Base-by-base conservation (phyloP, 2,329 filamentous ascomycete species). In the Aspergillus aculeatus region DNA sequence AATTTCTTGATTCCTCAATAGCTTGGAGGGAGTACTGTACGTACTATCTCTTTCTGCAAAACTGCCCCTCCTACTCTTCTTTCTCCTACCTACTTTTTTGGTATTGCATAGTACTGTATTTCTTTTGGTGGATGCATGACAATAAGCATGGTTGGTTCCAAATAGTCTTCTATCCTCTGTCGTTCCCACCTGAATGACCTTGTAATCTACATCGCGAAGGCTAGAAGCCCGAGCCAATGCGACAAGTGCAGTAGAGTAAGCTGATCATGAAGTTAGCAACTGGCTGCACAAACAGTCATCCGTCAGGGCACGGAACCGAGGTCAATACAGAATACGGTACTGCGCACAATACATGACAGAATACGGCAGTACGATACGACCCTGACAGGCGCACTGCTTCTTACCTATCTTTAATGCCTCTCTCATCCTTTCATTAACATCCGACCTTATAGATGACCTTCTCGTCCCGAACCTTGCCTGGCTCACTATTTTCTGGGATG, bases 1-100 rank as follows among this genome's bases (percentile, higher is more conserved):
- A 55, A 35, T 54, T 64, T 59, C 57, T 55, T 61, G 38, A 44
- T 44, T 44, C 16, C 16, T 44, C 38, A 44, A 7, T 19, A 19
- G 14, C 32, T 44, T 44, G 6, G 38, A 12, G 14, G 11, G 14
- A 44, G 14, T 44, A 24, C 44, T 19, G 41, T 24, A 48, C 44
- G 32, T 31, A 9, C 26, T 55, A 29, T 29, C 26, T 29, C 7
- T 9, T 29, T 29, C 5, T 29, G 26, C 26, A 29, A 29, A 29
- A 7, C 2, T 29, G 2, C 31, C 35, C 41, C 24, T 47, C 38
- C 41, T 52, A 48, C 52, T 48, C 57, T 47, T 35, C 47, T 57
- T 31, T 19, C 35, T 58, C 19, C 11, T 52, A 56, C 24, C 57
- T 35, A 26, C 38, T 47, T 50, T 50, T 54, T 19, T 44, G 4